Evolutionary conservation across 352 stramenopile species (phyloP).

Genomic region (Globisporangium canariense): DNA sequence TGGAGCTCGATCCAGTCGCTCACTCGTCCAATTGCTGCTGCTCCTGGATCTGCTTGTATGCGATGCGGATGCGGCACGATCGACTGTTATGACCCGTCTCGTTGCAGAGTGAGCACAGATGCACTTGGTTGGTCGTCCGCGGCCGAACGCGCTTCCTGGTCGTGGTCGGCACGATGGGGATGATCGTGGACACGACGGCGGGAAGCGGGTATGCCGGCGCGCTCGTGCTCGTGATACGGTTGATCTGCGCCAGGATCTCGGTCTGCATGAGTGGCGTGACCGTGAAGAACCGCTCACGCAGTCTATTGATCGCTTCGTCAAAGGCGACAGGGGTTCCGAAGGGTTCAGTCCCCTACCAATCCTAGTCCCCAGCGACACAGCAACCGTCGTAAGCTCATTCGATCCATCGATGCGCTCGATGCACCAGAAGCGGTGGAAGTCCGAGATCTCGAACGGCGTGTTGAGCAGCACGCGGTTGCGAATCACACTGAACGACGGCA

Average conservation of each 20-base stretch:
- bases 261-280: conserved; percentile 1
- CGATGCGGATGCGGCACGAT: background rate
- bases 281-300: conserved; percentile 1
- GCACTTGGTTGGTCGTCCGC: conserved; percentile 3
- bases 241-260: conserved; percentile 9
- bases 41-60: background rate
- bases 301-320: conserved; percentile 2
- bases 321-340: background rate
- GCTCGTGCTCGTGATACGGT: conserved; percentile 3
- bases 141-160: background rate
- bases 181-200: background rate
- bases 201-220: background rate
- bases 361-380: no score
- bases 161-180: background rate
- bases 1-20: background rate
- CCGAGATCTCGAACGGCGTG: background rate
- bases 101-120: conserved; percentile 5
- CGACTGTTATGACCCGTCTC: background rate
- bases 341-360: background rate
- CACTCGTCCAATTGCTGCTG: background rate
- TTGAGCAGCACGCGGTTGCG: conserved; percentile 2
- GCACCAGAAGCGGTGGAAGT: conserved; percentile 7
- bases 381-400: background rate
- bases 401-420: background rate
- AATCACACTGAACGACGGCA: background rate